Percentiles rank a stretch among this genome's conserved stretches.
Conservation (phyloP, 2,329 filamentous ascomycete genomes). For the Aspergillus brunneoviolaceus region DNA sequence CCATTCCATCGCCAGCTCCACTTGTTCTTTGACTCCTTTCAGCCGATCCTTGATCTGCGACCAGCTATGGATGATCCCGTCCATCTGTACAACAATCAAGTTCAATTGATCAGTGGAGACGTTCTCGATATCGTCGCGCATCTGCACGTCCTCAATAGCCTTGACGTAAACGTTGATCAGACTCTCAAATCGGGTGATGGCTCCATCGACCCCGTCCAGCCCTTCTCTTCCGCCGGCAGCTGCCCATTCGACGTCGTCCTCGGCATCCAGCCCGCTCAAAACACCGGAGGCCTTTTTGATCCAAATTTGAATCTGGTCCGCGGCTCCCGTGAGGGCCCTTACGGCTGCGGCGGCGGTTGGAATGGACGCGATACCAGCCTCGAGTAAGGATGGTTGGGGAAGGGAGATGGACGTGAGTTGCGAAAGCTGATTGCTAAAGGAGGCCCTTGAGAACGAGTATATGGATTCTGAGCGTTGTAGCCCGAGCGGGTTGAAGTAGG, state of each 20-base stretch:
- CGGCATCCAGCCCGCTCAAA: constrained; percentile 82
- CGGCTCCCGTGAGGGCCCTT: constrained; percentile 78
- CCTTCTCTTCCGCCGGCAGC: constrained; percentile 71
- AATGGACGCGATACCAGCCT: constrained; percentile 79
- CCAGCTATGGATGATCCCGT: constrained; percentile 82
- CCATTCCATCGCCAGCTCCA: constrained; percentile 98
- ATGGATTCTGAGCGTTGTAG: constrained; percentile 75
- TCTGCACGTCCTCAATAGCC: constrained; percentile 89
- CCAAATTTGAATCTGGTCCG: constrained; percentile 91
- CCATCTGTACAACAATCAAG: constrained; percentile 82
- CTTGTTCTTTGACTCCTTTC: constrained; percentile 79
- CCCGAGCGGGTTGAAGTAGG: constrained; percentile 46
- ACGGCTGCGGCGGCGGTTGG: constrained; percentile 81
- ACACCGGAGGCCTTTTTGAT: constrained; percentile 90
- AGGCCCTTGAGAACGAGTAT: constrained; percentile 87
- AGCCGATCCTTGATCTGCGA: constrained; percentile 74
- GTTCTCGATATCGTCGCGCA: constrained; percentile 69
- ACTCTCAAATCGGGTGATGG: constrained; percentile 81
- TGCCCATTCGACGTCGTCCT: constrained; percentile 97
- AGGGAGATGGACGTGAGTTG: constrained; percentile 88
- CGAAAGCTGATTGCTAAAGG: constrained; percentile 88
- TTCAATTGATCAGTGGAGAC: constrained; percentile 72
- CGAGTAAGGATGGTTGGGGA: constrained; percentile 79
- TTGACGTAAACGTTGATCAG: constrained; percentile 89
- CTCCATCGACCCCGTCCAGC: constrained; percentile 58